phyloP scores from a whole-genome alignment of 2,329 filamentous ascomycete genomes.

The Emergomyces pasteurianus region DNA sequence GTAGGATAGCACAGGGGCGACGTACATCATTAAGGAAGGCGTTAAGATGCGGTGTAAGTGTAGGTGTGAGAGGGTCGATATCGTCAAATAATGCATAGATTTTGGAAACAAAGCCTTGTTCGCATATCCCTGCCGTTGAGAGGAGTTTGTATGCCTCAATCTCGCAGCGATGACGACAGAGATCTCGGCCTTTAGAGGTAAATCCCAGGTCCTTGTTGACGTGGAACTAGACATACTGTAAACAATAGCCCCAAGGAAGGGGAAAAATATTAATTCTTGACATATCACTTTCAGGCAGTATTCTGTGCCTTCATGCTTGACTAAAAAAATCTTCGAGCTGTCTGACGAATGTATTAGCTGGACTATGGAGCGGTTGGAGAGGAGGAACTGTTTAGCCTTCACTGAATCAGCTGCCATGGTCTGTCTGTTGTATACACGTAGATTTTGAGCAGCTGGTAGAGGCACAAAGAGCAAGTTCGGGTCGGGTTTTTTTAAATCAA shows the following conservation, averaged over 20 bases:
- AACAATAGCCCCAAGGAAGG: constrained; percentile 1
- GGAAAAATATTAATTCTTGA: no score
- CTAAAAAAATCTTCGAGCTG: constrained; percentile 5
- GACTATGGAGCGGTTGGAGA: constrained; percentile 5
- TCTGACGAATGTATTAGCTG: constrained; percentile 7
- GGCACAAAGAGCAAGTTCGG: neutral
- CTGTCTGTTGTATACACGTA: neutral
- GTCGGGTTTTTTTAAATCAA: neutral
- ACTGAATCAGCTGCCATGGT: neutral
- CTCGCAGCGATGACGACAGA: constrained; percentile 6
- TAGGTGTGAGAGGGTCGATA: no score
- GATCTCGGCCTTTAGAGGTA: constrained; percentile 5
- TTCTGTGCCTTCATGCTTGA: constrained; percentile 3
- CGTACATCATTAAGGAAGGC: neutral
- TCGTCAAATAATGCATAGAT: no score
- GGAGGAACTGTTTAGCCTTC: no score
- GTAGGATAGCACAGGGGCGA: neutral
- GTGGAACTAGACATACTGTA: constrained; percentile 3
- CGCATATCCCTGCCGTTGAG: no score
- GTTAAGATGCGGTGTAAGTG: neutral
- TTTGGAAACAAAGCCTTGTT: no score
- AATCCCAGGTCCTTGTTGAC: constrained; percentile 4
- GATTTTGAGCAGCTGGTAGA: neutral
- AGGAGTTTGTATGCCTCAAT: constrained; percentile 6
- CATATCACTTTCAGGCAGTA: constrained; percentile 4